Evolutionary conservation across 768 basidiomycete species (phyloP).

Genomic region (Hortiboletus flavorubellus): DNA sequence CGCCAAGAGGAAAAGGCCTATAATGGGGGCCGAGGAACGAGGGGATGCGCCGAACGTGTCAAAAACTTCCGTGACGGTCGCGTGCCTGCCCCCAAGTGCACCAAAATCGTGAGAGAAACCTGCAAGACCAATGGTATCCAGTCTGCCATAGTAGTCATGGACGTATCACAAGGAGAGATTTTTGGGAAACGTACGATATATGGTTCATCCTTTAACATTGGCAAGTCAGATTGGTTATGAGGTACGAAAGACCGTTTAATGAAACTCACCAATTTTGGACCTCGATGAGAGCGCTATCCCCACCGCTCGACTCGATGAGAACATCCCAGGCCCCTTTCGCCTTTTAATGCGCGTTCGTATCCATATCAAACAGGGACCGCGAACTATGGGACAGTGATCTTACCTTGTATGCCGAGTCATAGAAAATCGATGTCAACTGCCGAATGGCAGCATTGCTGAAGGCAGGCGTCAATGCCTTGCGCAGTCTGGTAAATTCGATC

Average conservation of each 20-base stretch:
- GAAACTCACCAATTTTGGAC: constrained; percentile 32
- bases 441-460: constrained; percentile 40
- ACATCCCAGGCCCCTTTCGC: constrained; percentile 32
- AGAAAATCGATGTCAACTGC: constrained; percentile 36
- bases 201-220: constrained; percentile 30
- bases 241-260: background rate
- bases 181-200: constrained; percentile 27
- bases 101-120: constrained; percentile 59
- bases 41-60: constrained; percentile 31
- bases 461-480: constrained; percentile 36
- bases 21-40: constrained; percentile 21
- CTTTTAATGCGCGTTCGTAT: constrained; percentile 8
- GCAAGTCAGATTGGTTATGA: background rate
- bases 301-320: constrained; percentile 14
- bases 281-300: constrained; percentile 28
- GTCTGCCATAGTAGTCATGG: constrained; percentile 25
- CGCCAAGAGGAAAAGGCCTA: constrained; percentile 35
- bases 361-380: background rate
- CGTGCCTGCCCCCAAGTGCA: constrained; percentile 44
- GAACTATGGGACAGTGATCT: background rate
- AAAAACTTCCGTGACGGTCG: constrained; percentile 40
- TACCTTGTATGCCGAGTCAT: constrained; percentile 32
- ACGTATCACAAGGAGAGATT: background rate
- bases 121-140: constrained; percentile 57
- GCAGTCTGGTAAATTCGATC: constrained; percentile 24